These are phyloP conservation scores for Trichosporon sp. DNA, from an alignment of 1,284 basidiomycete genomes.

Conservation along the genomic window DNA sequence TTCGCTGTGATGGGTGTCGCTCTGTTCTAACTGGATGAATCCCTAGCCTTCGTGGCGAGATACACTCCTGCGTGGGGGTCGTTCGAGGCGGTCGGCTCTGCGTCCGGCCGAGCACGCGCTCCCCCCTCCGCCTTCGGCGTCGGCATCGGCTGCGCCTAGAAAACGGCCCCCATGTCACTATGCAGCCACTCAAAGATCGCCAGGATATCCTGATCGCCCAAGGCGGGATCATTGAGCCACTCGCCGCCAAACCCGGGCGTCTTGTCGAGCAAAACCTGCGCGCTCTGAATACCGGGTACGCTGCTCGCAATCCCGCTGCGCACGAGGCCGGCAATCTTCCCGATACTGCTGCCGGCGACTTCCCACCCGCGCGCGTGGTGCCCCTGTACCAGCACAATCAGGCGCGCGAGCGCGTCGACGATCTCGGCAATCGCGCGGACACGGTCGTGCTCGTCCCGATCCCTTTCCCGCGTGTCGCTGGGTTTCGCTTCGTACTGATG, in stretches of 20 bases:
- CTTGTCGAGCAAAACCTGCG: slow-evolving; percentile 23
- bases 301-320: slow-evolving; percentile 13
- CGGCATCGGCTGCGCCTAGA: not conserved
- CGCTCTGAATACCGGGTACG: slow-evolving; percentile 29
- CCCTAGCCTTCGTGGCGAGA: too few relatives aligned
- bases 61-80: too few relatives aligned
- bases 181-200: slow-evolving; percentile 35
- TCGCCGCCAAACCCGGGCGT: not conserved
- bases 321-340: slow-evolving; percentile 24
- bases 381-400: slow-evolving; percentile 23
- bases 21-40: too few relatives aligned
- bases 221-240: not conserved
- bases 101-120: too few relatives aligned
- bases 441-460: slow-evolving; percentile 14
- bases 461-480: not conserved
- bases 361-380: slow-evolving; percentile 24
- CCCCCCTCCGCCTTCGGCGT: too few relatives aligned
- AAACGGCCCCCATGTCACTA: slow-evolving; percentile 24
- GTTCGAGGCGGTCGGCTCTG: too few relatives aligned
- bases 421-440: slow-evolving; percentile 19
- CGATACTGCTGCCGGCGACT: slow-evolving; percentile 28
- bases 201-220: not conserved
- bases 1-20: too few relatives aligned
- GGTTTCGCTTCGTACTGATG: slow-evolving; percentile 14
- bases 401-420: slow-evolving; percentile 20